Conservation (phyloP, 139 green algal genomes). For the Cymbomonas tetramitiformis region DNA sequence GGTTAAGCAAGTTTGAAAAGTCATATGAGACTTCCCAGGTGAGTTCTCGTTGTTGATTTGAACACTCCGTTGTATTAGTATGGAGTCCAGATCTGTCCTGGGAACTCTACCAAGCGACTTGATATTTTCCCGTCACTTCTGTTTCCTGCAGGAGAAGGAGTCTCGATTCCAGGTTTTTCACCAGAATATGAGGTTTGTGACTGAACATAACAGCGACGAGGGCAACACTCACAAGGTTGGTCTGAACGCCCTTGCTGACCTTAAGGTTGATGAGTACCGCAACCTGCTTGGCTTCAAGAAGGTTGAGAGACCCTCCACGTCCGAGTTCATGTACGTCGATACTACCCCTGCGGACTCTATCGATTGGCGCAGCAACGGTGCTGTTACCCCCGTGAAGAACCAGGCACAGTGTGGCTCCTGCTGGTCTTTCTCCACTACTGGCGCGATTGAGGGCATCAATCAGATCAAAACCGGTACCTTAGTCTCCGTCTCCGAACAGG, state of each 20-base stretch:
- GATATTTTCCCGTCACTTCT: too few species aligned
- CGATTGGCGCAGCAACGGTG: slow-evolving; percentile 69
- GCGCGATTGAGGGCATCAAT: slow-evolving; percentile 78
- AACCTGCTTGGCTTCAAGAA: slow-evolving; percentile 40
- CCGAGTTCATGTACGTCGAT: slow-evolving; percentile 18
- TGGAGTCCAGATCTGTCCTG: too few species aligned
- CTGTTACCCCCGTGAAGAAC: slow-evolving; percentile 84
- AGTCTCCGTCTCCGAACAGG: slow-evolving; percentile 74
- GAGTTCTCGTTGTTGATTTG: too few species aligned
- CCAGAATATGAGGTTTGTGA: slow-evolving; percentile 62
- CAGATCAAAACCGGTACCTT: slow-evolving; percentile 63
- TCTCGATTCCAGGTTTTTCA: slow-evolving; percentile 49
- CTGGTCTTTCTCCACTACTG: slow-evolving; percentile 89
- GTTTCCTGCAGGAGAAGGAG: slow-evolving; percentile 3
- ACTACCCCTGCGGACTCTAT: slow-evolving; percentile 33
- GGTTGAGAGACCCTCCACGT: too few species aligned
- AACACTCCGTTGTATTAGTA: too few species aligned
- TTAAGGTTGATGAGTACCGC: slow-evolving; percentile 73
- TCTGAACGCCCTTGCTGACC: slow-evolving; percentile 68
- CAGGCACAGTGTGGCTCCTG: slow-evolving; percentile 80
- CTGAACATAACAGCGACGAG: slow-evolving; percentile 49
- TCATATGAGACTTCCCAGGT: too few species aligned
- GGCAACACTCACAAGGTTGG: slow-evolving; percentile 41
- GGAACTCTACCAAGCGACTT: too few species aligned
- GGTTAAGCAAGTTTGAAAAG: too few species aligned